A percentile compares a stretch with the other conserved stretches of the same genome.
Conservation (phyloP, 495 filamentous ascomycete genomes). For the Penicillium subrubescens region DNA sequence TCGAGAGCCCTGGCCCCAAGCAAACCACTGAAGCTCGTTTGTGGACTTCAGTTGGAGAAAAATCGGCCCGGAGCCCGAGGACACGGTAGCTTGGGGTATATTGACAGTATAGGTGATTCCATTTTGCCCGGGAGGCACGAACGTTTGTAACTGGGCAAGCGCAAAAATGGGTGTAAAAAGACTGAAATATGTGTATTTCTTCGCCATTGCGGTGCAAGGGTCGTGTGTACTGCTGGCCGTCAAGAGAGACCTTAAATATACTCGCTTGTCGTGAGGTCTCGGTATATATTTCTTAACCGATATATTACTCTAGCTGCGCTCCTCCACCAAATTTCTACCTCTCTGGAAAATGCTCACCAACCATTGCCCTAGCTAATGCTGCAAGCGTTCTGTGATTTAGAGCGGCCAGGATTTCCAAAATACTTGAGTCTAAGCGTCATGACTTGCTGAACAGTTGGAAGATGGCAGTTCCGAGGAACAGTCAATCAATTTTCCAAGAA, state of each 20-base stretch:
- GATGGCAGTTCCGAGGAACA: background rate
- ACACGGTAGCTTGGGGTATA: slow-evolving; percentile 29
- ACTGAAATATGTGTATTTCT: background rate
- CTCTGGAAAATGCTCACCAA: background rate
- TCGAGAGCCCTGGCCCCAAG: slow-evolving; percentile 59
- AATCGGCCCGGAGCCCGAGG: slow-evolving; percentile 40
- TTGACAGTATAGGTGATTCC: slow-evolving; percentile 35
- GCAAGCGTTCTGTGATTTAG: background rate
- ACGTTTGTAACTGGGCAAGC: slow-evolving; percentile 27
- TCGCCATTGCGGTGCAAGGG: background rate
- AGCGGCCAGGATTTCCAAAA: background rate
- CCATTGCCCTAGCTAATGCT: background rate
- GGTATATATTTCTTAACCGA: background rate
- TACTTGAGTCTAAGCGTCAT: background rate
- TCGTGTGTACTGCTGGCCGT: background rate
- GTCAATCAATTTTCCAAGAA: no score
- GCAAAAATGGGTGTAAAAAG: background rate
- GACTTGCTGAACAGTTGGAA: background rate
- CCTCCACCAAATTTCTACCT: no score
- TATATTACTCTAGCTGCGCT: no score
- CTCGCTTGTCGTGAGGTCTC: background rate
- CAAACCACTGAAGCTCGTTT: slow-evolving; percentile 61
- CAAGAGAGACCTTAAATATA: background rate
- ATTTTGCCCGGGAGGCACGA: slow-evolving; percentile 27
- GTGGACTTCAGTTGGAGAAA: slow-evolving; percentile 69